Evolutionary conservation across 768 basidiomycete genomes (phyloP).

Genomic region (Trametopsis cervina): DNA sequence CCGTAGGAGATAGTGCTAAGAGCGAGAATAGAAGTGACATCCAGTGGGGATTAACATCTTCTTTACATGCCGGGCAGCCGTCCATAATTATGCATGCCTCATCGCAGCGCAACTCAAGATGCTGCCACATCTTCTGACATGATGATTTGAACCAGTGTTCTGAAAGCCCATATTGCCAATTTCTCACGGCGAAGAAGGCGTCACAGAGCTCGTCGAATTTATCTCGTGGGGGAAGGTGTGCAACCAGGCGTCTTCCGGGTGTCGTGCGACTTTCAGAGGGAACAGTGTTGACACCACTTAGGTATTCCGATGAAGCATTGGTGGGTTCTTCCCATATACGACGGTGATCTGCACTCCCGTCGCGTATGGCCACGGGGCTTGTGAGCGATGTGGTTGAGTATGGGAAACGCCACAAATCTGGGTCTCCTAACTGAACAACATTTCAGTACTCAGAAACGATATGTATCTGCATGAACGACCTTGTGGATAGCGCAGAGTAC

Average conservation of each 20-base stretch:
- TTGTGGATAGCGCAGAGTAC: constrained; percentile 40
- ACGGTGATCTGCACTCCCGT: too few species aligned
- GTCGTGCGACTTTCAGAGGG: too few species aligned
- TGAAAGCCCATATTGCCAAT: constrained; percentile 47
- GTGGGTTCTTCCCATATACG: constrained; percentile 23
- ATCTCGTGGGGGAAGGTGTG: constrained; percentile 17
- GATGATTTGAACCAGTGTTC: constrained; percentile 40
- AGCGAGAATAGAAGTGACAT: constrained; percentile 43
- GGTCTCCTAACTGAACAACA: constrained; percentile 27
- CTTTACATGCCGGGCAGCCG: constrained; percentile 17
- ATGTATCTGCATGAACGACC: constrained; percentile 27
- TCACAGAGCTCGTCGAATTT: constrained; percentile 15
- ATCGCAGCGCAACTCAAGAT: constrained; percentile 24
- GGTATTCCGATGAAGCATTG: not conserved
- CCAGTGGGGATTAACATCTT: constrained; percentile 44
- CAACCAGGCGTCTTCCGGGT: constrained; percentile 29
- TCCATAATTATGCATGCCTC: constrained; percentile 19
- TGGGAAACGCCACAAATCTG: constrained; percentile 28
- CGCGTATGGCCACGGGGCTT: constrained; percentile 15
- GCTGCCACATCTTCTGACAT: constrained; percentile 40
- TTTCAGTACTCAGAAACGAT: too few species aligned
- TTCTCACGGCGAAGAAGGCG: constrained; percentile 37
- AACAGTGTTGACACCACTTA: too few species aligned
- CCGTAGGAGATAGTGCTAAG: constrained; percentile 33
- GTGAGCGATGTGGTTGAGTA: constrained; percentile 30